Conservation (phyloP, 768 basidiomycete genomes). For the Imleria badia region DNA sequence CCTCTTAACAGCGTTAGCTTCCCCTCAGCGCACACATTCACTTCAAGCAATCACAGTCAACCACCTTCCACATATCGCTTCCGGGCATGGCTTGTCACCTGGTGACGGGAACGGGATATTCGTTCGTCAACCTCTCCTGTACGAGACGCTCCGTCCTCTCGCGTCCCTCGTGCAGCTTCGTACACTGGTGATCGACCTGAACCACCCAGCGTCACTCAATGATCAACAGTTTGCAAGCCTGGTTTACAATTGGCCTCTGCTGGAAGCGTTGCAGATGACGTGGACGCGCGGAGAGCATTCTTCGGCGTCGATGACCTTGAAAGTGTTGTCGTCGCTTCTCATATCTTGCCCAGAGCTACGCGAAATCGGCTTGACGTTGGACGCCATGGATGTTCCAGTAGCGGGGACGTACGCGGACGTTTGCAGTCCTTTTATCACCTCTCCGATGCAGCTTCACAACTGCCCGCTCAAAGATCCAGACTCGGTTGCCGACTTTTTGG, state of each 20-base stretch:
- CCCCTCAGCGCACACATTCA: neutral
- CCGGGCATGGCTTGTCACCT: too few species aligned
- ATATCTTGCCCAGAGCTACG: neutral
- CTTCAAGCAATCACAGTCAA: neutral
- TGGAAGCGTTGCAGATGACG: neutral
- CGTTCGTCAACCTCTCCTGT: neutral
- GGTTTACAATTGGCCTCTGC: neutral
- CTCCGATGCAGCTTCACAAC: neutral
- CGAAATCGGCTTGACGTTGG: neutral
- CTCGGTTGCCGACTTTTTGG: too few species aligned
- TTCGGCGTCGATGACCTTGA: too few species aligned
- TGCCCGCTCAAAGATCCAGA: too few species aligned
- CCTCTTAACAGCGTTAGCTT: neutral
- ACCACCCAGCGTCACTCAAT: neutral
- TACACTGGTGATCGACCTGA: neutral
- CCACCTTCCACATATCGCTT: too few species aligned
- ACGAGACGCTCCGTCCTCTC: neutral
- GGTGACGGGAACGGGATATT: too few species aligned
- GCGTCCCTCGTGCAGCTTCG: neutral
- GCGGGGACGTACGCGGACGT: neutral
- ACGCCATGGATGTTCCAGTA: neutral
- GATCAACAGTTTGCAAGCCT: neutral
- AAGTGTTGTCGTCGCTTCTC: too few species aligned
- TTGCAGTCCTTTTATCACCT: neutral
- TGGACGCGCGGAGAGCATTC: neutral